Evolutionary conservation across 805 yeast species (phyloP).

Genomic region (Yamadazyma nakazawae): DNA sequence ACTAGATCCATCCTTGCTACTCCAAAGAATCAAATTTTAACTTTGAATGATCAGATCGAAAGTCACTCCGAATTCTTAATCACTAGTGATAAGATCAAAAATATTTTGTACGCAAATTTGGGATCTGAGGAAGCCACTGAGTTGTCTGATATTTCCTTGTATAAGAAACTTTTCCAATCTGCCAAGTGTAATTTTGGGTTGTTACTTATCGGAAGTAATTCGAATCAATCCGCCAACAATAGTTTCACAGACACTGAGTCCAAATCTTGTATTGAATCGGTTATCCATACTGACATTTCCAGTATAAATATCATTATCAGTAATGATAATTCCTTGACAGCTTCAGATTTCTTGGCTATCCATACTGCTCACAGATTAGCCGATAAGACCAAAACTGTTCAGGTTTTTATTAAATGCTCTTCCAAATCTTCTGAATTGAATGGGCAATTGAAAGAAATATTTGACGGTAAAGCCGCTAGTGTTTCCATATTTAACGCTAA

Average conservation of each 20-base stretch:
- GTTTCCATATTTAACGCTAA: conserved; percentile 16
- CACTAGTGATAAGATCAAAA: conserved; percentile 18
- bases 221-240: neutral
- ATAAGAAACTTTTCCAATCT: conserved; percentile 24
- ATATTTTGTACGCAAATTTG: conserved; percentile 11
- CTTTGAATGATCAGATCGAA: conserved; percentile 31
- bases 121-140: conserved; percentile 11
- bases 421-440: conserved; percentile 16
- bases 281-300: neutral
- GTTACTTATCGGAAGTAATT: conserved; percentile 21
- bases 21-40: conserved; percentile 24
- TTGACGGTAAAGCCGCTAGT: conserved; percentile 5
- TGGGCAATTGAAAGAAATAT: conserved; percentile 12
- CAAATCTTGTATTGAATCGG: neutral
- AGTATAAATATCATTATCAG: conserved; percentile 25
- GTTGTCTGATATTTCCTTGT: conserved; percentile 20
- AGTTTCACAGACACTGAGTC: neutral
- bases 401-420: conserved; percentile 19
- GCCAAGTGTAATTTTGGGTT: conserved; percentile 32
- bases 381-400: conserved; percentile 15
- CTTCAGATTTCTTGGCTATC: conserved; percentile 32
- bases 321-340: conserved; percentile 31
- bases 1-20: conserved; percentile 32
- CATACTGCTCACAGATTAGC: conserved; percentile 23
- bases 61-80: conserved; percentile 25